phyloP scores from a whole-genome alignment of 2,329 filamentous ascomycete species.

The Thelonectria discophora region DNA sequence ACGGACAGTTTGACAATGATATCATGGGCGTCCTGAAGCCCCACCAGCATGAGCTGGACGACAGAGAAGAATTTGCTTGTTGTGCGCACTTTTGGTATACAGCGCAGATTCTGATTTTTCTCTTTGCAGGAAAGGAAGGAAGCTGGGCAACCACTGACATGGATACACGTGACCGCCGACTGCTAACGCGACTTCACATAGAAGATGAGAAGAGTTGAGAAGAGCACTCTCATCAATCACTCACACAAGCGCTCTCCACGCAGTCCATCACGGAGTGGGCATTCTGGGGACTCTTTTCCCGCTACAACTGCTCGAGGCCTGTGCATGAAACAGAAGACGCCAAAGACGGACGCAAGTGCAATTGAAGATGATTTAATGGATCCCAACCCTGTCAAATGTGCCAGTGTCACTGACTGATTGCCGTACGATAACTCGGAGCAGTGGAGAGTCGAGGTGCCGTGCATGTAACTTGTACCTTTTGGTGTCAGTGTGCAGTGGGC shows the following conservation, averaged over 20 bases:
- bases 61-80: too few species aligned
- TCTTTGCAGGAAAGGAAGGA: not conserved
- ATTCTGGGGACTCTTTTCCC: not conserved
- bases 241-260: too few species aligned
- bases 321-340: constrained; percentile 8
- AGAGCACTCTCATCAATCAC: not conserved
- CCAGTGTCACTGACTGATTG: constrained; percentile 1
- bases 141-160: constrained; percentile 2
- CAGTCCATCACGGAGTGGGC: not conserved
- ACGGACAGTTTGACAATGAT: constrained; percentile 10
- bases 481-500: not conserved
- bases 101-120: too few species aligned
- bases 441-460: not conserved
- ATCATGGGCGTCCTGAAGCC: constrained; percentile 5
- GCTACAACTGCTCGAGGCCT: not conserved
- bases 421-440: too few species aligned
- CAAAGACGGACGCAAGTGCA: not conserved
- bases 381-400: constrained; percentile 11
- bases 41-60: not conserved
- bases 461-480: not conserved
- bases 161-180: constrained; percentile 1
- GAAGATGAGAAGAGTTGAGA: not conserved
- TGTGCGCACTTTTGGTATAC: too few species aligned
- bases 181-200: not conserved
- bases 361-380: not conserved